A percentile compares a stretch with the other conserved stretches of the same genome.
phyloP scores from a whole-genome alignment of 2,329 filamentous ascomycete species.

The Geosmithia flava region DNA sequence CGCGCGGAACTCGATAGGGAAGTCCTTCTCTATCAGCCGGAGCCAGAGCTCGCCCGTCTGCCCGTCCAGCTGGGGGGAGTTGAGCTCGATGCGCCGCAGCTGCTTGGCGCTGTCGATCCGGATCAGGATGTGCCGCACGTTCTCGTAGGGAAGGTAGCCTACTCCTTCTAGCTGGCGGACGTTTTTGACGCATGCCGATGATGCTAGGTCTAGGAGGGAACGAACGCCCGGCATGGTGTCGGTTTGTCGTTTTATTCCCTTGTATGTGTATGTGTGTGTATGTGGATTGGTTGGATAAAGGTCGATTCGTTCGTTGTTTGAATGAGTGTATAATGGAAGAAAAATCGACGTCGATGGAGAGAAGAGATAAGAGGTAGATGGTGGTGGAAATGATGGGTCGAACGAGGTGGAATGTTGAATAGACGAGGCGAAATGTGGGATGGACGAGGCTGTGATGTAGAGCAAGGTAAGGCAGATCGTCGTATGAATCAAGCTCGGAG shows the following conservation, averaged over 20 bases:
- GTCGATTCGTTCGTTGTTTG: background rate
- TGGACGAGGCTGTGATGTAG: too few relatives aligned
- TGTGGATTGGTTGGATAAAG: background rate
- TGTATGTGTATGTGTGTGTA: background rate
- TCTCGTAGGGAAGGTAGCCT: constrained; percentile 54
- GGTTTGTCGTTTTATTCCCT: background rate
- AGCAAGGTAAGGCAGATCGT: too few relatives aligned
- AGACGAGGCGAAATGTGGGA: too few relatives aligned
- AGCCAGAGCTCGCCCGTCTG: constrained; percentile 65
- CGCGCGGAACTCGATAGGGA: constrained; percentile 49
- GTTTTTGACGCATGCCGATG: constrained; percentile 38
- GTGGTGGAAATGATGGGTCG: too few relatives aligned
- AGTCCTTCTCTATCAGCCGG: constrained; percentile 65
- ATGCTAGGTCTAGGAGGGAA: constrained; percentile 38
- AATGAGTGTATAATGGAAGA: background rate
- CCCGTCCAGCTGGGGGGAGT: constrained; percentile 64
- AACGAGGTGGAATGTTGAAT: too few relatives aligned
- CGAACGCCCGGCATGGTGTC: constrained; percentile 16
- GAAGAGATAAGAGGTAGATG: too few relatives aligned
- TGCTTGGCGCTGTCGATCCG: constrained; percentile 63
- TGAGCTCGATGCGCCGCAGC: constrained; percentile 60
- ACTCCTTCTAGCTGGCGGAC: constrained; percentile 52
- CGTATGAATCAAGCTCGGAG: too few relatives aligned
- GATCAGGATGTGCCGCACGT: constrained; percentile 52
- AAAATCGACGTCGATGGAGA: too few relatives aligned